A percentile compares a stretch with the other conserved stretches of the same genome.
Evolutionary conservation across 2,329 filamentous ascomycete species (phyloP).

Genomic region (Fusarium avenaceum): DNA sequence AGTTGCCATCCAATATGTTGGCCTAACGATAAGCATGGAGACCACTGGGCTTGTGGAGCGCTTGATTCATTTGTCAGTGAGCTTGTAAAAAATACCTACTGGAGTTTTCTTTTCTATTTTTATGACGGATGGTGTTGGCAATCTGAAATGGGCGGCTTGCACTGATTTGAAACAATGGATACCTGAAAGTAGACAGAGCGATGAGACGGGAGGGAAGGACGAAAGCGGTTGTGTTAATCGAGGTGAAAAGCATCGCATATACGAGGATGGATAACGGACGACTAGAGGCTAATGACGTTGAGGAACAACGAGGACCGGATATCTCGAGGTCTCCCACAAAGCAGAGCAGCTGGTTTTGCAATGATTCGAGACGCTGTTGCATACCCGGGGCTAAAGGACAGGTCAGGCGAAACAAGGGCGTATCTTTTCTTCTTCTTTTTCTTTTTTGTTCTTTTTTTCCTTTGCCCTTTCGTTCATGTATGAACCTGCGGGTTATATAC

Average conservation of each 20-base stretch:
- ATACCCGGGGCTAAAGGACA: conserved; percentile 24
- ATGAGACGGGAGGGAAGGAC: conserved; percentile 8
- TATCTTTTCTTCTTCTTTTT: conserved; percentile 28
- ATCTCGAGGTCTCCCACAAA: conserved; percentile 22
- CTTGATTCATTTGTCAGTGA: conserved; percentile 44
- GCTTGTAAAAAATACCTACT: conserved; percentile 48
- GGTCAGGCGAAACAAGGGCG: conserved; percentile 37
- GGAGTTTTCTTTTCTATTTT: conserved; percentile 37
- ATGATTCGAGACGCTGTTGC: conserved; percentile 36
- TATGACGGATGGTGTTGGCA: conserved; percentile 47
- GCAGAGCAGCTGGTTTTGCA: conserved; percentile 21
- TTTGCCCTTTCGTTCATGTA: conserved; percentile 14
- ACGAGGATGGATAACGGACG: conserved; percentile 33
- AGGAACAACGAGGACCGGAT: conserved; percentile 19
- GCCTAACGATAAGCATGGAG: conserved; percentile 41
- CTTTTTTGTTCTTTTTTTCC: conserved; percentile 2
- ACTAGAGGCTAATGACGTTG: conserved; percentile 37
- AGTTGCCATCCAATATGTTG: conserved; percentile 36
- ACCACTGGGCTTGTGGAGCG: conserved; percentile 41
- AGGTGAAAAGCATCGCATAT: conserved; percentile 27
- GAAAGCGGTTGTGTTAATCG: conserved; percentile 29
- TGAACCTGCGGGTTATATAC: conserved; percentile 17
- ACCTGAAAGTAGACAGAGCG: conserved; percentile 40
- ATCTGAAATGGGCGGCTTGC: conserved; percentile 45
- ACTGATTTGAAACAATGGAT: conserved; percentile 40